These are phyloP conservation scores for Corchorus capsularis DNA, from an alignment of 345 rosid species.

Conservation along the genomic window DNA sequence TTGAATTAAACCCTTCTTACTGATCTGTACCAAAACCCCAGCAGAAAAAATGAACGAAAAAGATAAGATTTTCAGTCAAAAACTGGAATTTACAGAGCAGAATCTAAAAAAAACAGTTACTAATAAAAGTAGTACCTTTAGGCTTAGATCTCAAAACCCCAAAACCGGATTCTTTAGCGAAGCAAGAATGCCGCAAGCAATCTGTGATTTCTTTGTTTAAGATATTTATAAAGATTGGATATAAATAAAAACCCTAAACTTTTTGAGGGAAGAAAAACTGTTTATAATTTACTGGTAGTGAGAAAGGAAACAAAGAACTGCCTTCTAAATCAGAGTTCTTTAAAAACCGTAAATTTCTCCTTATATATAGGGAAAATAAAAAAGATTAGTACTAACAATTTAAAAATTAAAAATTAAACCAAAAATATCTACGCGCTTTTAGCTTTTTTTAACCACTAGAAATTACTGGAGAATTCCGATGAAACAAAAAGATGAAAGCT, in stretches of 20 bases:
- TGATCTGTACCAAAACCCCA: neutral
- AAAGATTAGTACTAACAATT: neutral
- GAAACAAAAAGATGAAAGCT: neutral
- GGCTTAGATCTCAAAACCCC: neutral
- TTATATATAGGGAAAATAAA: neutral
- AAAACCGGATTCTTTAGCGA: slow-evolving; percentile 1
- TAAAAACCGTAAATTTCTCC: neutral
- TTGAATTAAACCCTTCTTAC: neutral
- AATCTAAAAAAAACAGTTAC: neutral
- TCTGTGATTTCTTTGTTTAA: neutral
- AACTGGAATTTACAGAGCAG: neutral
- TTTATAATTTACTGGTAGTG: neutral
- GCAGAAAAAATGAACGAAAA: neutral
- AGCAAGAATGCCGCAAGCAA: neutral
- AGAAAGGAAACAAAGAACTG: slow-evolving; percentile 28
- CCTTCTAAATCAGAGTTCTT: slow-evolving; percentile 5
- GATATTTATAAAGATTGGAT: neutral
- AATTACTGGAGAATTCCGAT: slow-evolving; percentile 27
- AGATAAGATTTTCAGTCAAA: neutral
- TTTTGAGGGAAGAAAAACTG: slow-evolving; percentile 16
- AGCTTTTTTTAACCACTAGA: slow-evolving; percentile 17
- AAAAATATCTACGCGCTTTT: slow-evolving; percentile 26
- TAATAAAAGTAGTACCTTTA: slow-evolving; percentile 15
- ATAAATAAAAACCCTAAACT: slow-evolving; percentile 18
- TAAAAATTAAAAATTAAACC: neutral